A percentile compares a stretch with the other conserved stretches of the same genome.
phyloP scores from a whole-genome alignment of 352 stramenopile species.

The Phytophthora pistaciae region DNA sequence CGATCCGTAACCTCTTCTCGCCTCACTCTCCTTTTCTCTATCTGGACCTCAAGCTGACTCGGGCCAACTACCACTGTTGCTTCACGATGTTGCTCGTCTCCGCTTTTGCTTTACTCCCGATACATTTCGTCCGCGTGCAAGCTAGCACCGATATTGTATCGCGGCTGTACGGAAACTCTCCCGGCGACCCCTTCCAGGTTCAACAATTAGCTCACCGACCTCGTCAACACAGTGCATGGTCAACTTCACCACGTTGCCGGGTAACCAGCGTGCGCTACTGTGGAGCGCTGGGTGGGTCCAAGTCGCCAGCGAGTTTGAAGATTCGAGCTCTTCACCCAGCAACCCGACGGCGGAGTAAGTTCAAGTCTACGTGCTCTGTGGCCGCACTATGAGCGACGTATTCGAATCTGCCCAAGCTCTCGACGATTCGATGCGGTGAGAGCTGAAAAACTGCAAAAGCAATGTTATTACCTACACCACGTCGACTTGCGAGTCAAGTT shows the following conservation, averaged over 20 bases:
- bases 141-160: not conserved
- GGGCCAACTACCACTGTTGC: too few relatives aligned
- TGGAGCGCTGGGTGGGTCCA: conserved; percentile 34
- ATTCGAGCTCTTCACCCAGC: not conserved
- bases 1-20: too few relatives aligned
- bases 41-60: too few relatives aligned
- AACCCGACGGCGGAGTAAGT: conserved; percentile 19
- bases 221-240: not conserved
- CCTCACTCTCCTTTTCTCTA: too few relatives aligned
- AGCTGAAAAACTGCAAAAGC: conserved; percentile 27
- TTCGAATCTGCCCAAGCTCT: conserved; percentile 17
- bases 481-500: conserved; percentile 20
- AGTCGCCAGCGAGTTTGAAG: not conserved
- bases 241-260: not conserved
- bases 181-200: too few relatives aligned
- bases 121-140: too few relatives aligned
- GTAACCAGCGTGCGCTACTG: conserved; percentile 36
- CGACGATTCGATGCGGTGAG: conserved; percentile 10
- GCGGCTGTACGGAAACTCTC: not conserved
- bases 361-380: conserved; percentile 34
- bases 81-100: too few relatives aligned
- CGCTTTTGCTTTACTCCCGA: too few relatives aligned
- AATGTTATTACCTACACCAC: conserved; percentile 18
- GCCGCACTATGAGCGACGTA: conserved; percentile 32
- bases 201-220: not conserved